Base-by-base conservation (phyloP, 352 stramenopile species). In the Aphanomyces cochlioides region DNA sequence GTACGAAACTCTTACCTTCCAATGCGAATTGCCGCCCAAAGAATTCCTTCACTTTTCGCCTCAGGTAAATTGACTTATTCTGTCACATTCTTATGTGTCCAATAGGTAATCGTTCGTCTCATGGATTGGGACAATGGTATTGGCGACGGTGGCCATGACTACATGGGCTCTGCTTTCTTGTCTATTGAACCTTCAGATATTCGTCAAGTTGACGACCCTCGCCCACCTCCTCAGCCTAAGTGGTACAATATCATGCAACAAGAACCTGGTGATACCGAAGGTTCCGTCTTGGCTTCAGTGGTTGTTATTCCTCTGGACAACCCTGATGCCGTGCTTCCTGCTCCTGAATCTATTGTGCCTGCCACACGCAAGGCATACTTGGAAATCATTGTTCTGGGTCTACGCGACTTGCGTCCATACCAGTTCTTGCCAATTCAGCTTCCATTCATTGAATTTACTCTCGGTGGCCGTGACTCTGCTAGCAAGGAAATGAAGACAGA, bases 371-470 rank as follows among this genome's bases (percentile, higher is more conserved):
- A 88, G 56, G 87, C 87, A 12, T 93, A 82, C 54, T 45, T 96
- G 12, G 88, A 97, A 67, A 85, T 97, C 54, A 93, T 90, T 0
- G 81, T 95, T 2, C 68, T 96, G 15, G 87, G 89, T 36, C 71
- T 96, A 56, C 87, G 90, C 34, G 87, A 90, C 76, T 85, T 97
- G 83, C 78, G 89, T 56, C 88, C 91, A 36, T 97, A 90, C 74
- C 82, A 95, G 57, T 96, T 95, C 72, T 73, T 97, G 57, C 85
- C 87, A 0, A 92, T 97, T 59, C 86, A 96, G 66, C 57, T 96
- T 39, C 88, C 91, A 3, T 95, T 87, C 72, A 60, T 96, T 7
- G 86, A 96, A 61, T 97, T 97, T 50, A 82, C 96, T 43, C 76
- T 96, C 3, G 89, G 88, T 64, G 86, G 88, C 21, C 92, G 93